Evolutionary conservation across 148 eudicot species (phyloP).

Genomic region (Rheum nobile): DNA sequence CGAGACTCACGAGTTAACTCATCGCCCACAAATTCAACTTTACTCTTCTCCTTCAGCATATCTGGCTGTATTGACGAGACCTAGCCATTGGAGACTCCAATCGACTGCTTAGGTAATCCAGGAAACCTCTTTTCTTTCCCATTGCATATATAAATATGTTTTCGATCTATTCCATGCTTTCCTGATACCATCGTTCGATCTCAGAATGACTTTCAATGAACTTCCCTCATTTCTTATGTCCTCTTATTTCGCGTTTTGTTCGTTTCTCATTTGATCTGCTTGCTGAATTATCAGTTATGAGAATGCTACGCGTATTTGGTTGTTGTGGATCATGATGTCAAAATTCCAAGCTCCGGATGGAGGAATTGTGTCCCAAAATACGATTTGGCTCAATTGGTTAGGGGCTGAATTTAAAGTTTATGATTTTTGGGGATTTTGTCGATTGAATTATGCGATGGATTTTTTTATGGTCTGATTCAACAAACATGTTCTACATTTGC

Average conservation of each 20-base stretch:
- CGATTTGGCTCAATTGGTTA: not conserved
- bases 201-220: not conserved
- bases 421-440: not conserved
- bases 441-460: not conserved
- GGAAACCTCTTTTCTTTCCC: not conserved
- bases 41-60: not conserved
- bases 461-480: not conserved
- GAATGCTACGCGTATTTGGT: too few relatives aligned
- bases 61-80: not conserved
- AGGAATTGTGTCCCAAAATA: not conserved
- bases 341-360: not conserved
- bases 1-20: conserved; percentile 1
- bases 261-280: not conserved
- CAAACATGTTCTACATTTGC: not conserved
- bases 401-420: not conserved
- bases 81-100: not conserved
- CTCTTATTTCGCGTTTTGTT: not conserved
- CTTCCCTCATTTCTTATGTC: not conserved
- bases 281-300: not conserved
- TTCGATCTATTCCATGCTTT: not conserved
- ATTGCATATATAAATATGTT: not conserved
- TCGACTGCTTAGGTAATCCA: conserved; percentile 2
- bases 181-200: not conserved
- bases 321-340: not conserved
- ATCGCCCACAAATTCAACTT: not conserved